Conservation (phyloP, 495 filamentous ascomycete genomes). For the Evernia prunastri region DNA sequence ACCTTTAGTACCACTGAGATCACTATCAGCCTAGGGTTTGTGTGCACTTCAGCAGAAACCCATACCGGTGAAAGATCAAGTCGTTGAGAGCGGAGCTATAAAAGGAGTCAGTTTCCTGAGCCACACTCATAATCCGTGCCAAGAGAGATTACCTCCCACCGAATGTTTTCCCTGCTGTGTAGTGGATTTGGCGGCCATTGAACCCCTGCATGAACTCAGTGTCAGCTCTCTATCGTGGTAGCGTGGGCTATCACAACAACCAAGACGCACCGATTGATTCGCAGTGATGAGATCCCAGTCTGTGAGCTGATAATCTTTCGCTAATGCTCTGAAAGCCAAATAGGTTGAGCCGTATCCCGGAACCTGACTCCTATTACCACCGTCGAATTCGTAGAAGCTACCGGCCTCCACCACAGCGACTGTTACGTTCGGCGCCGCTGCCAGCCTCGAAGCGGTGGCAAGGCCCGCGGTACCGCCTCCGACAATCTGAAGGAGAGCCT, state of each 20-base stretch:
- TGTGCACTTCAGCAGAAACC: background rate
- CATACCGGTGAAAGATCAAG: background rate
- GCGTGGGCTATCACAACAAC: too few relatives aligned
- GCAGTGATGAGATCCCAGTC: constrained; percentile 46
- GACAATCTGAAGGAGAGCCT: constrained; percentile 40
- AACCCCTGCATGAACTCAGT: too few relatives aligned
- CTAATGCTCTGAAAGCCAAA: constrained; percentile 20
- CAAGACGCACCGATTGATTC: constrained; percentile 35
- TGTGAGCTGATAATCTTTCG: constrained; percentile 27
- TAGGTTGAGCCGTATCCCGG: too few relatives aligned
- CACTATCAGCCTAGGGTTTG: constrained; percentile 5
- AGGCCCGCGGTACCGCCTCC: constrained; percentile 51
- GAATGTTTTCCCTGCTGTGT: constrained; percentile 20
- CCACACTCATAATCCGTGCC: too few relatives aligned
- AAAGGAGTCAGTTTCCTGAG: background rate
- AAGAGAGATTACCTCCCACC: constrained; percentile 24
- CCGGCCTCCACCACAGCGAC: constrained; percentile 54
- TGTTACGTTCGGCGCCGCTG: constrained; percentile 28
- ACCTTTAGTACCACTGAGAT: constrained; percentile 33
- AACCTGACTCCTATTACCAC: constrained; percentile 37
- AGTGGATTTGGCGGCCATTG: too few relatives aligned
- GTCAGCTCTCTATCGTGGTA: too few relatives aligned
- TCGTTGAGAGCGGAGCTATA: constrained; percentile 1
- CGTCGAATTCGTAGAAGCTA: constrained; percentile 44
- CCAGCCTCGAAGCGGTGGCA: constrained; percentile 42